Evolutionary conservation across 306 rosid species (phyloP).

Genomic region (Prunus fruticosa): DNA sequence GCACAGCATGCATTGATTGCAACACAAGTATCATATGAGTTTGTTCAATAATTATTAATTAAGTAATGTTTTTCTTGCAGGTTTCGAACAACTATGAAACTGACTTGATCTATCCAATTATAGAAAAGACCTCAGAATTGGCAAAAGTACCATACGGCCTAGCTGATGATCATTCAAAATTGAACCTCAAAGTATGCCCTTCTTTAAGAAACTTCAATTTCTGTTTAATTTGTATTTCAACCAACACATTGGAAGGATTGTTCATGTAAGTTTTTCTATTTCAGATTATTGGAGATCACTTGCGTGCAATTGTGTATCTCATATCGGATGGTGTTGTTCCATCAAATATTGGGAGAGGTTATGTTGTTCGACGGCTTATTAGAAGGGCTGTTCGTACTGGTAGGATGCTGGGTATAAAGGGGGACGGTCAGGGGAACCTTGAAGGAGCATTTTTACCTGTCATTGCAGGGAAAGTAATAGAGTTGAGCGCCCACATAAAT

Average conservation of each 20-base stretch:
- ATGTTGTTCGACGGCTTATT: conserved; percentile 84
- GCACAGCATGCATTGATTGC: not conserved
- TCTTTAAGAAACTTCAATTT: conserved; percentile 8
- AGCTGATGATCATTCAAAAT: conserved; percentile 65
- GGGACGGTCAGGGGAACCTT: conserved; percentile 73
- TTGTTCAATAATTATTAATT: conserved; percentile 17
- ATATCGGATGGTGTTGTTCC: conserved; percentile 90
- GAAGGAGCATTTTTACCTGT: conserved; percentile 89
- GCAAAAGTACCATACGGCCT: conserved; percentile 65
- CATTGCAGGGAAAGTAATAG: conserved; percentile 77
- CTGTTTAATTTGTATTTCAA: conserved; percentile 21
- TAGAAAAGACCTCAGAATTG: conserved; percentile 66
- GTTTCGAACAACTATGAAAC: conserved; percentile 93
- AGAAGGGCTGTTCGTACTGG: conserved; percentile 94
- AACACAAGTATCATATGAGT: conserved; percentile 12
- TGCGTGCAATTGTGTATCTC: conserved; percentile 95
- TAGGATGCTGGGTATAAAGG: conserved; percentile 89
- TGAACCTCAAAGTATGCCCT: conserved; percentile 64
- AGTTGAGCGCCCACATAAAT: conserved; percentile 65
- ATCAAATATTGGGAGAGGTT: conserved; percentile 92
- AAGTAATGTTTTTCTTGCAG: conserved; percentile 48
- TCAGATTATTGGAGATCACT: conserved; percentile 91
- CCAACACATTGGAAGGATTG: conserved; percentile 10
- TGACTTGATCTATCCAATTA: conserved; percentile 91
- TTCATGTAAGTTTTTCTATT: conserved; percentile 12